Percentiles rank a stretch among this genome's conserved stretches.
These are phyloP conservation scores for Aspergillus saccharolyticus DNA, from an alignment of 495 filamentous ascomycete species.

Conservation along the genomic window DNA sequence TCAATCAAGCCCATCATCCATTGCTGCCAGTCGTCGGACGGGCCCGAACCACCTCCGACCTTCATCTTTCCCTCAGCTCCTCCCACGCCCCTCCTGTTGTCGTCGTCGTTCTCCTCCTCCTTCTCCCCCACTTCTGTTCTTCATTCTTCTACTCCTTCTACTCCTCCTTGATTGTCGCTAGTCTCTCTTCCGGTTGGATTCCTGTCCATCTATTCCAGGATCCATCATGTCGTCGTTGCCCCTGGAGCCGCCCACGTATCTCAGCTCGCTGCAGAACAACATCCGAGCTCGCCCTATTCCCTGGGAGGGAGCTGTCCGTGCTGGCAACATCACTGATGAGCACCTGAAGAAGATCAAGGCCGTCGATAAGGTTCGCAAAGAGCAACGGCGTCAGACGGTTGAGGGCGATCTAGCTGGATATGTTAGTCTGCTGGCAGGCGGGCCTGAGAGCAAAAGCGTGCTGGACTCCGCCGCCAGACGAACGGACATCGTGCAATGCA, in stretches of 20 bases:
- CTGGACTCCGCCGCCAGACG: constrained; percentile 73
- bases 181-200: constrained; percentile 3
- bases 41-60: constrained; percentile 7
- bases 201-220: constrained; percentile 3
- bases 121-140: constrained; percentile 4
- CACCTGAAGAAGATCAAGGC: constrained; percentile 96
- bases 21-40: constrained; percentile 11
- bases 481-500: constrained; percentile 87
- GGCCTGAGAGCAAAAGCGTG: constrained; percentile 65
- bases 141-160: background rate
- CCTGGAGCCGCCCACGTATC: constrained; percentile 84
- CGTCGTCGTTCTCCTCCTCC: background rate
- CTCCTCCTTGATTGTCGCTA: background rate
- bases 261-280: constrained; percentile 88
- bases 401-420: constrained; percentile 76
- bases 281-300: constrained; percentile 91
- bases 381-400: constrained; percentile 75
- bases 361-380: constrained; percentile 91
- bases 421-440: constrained; percentile 70
- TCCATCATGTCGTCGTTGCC: constrained; percentile 56
- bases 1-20: background rate
- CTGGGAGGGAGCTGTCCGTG: constrained; percentile 95
- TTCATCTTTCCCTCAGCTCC: background rate
- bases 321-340: constrained; percentile 86
- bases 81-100: constrained; percentile 1